Evolutionary conservation across 2,329 filamentous ascomycete species (phyloP).

Genomic region (Colletotrichum kahawae): DNA sequence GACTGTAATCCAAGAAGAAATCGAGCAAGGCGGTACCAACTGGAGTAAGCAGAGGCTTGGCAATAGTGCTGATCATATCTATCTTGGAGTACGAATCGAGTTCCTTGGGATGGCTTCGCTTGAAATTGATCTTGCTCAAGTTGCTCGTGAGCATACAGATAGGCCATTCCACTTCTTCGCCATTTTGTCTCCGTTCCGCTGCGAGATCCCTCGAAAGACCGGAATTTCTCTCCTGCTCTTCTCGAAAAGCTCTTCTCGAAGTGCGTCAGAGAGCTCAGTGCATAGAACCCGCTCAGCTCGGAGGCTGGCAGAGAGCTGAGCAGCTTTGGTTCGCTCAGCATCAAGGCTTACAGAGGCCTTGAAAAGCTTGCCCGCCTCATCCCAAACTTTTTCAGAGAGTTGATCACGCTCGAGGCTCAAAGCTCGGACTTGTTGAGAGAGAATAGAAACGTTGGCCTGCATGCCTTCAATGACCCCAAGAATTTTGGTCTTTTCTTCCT

Average conservation of each 20-base stretch:
- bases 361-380: not conserved
- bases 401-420: accelerated
- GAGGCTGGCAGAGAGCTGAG: too few relatives aligned
- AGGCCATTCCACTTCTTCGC: not conserved
- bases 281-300: not conserved
- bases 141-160: accelerated
- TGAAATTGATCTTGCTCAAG: not conserved
- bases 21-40: accelerated
- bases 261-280: not conserved
- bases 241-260: not conserved
- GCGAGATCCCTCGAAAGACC: not conserved
- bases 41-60: accelerated
- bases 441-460: too few relatives aligned
- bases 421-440: too few relatives aligned
- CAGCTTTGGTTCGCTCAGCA: not conserved
- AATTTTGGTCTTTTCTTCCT: accelerated
- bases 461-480: too few relatives aligned
- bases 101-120: not conserved
- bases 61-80: accelerated
- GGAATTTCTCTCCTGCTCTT: not conserved
- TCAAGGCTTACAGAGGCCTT: not conserved
- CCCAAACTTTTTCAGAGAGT: too few relatives aligned
- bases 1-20: accelerated
- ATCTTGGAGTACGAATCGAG: not conserved
- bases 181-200: not conserved